Evolutionary conservation across 306 rosid species (phyloP).

Genomic region (Pyrus bretschneideri): DNA sequence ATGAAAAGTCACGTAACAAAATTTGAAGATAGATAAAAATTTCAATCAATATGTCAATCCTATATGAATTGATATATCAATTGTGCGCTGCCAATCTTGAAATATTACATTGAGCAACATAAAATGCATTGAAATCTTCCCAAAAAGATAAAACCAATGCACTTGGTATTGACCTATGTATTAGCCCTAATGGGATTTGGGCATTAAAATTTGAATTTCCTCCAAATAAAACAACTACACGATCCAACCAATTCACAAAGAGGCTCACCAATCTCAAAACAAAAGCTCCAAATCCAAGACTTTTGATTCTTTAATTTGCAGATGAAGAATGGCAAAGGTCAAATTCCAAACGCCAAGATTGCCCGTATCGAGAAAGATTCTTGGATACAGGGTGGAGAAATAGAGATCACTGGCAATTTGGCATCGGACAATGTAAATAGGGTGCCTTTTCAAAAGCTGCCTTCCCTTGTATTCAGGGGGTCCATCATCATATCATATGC

Average conservation of each 20-base stretch:
- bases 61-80: no score
- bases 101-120: not conserved
- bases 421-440: not conserved
- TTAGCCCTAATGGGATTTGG: not conserved
- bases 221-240: not conserved
- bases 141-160: not conserved
- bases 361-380: conserved; percentile 4
- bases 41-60: no score
- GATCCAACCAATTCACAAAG: not conserved
- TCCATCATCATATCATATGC: not conserved
- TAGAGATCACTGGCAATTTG: not conserved
- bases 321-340: not conserved
- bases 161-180: not conserved
- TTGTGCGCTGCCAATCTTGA: no score
- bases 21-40: no score
- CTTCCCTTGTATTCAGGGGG: not conserved
- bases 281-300: conserved; percentile 5
- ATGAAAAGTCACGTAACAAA: no score
- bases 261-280: not conserved
- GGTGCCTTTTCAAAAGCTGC: not conserved
- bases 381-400: not conserved
- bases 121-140: conserved; percentile 7
- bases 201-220: conserved; percentile 7
- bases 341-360: not conserved
- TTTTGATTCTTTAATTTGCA: not conserved